Evolutionary conservation across 2,329 filamentous ascomycete species (phyloP).

Genomic region (Epichloe gansuensis): DNA sequence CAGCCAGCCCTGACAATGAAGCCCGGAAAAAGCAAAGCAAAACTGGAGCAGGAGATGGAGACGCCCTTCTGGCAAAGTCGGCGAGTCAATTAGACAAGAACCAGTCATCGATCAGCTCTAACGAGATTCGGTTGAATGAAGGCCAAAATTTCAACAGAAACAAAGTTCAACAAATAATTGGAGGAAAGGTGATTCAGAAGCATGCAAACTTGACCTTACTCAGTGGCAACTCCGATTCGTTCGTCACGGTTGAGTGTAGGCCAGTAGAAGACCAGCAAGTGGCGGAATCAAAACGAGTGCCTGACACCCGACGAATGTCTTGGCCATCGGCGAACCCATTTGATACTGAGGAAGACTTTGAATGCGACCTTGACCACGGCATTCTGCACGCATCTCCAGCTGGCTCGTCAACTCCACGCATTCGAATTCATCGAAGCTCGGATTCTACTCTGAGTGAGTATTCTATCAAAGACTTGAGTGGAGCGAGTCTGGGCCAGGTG

Average conservation of each 20-base stretch:
- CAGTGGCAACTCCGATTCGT: not conserved
- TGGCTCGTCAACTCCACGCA: slow-evolving; percentile 27
- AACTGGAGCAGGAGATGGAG: not conserved
- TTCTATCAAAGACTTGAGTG: slow-evolving; percentile 1
- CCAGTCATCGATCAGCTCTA: slow-evolving; percentile 17
- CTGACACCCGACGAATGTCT: not conserved
- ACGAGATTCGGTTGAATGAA: slow-evolving; percentile 23
- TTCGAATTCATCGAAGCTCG: slow-evolving; percentile 6
- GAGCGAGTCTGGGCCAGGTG: slow-evolving; percentile 4
- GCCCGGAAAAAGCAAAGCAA: not conserved
- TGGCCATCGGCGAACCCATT: slow-evolving; percentile 15
- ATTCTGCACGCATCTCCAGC: slow-evolving; percentile 23
- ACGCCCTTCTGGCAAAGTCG: not conserved
- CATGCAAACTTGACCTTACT: not conserved
- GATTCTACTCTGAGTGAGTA: not conserved
- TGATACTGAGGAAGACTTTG: slow-evolving; percentile 25
- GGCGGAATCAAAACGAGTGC: not conserved
- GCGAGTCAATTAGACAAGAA: not conserved
- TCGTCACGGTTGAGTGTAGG: not conserved
- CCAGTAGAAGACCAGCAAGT: not conserved
- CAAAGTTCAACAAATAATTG: slow-evolving; percentile 18
- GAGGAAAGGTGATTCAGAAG: not conserved
- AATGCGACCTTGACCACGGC: slow-evolving; percentile 26
- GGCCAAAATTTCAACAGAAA: slow-evolving; percentile 21
- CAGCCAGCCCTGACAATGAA: slow-evolving; percentile 11